Evolutionary conservation across 306 rosid species (phyloP).

Genomic region (Cotoneaster glaucophyllus): DNA sequence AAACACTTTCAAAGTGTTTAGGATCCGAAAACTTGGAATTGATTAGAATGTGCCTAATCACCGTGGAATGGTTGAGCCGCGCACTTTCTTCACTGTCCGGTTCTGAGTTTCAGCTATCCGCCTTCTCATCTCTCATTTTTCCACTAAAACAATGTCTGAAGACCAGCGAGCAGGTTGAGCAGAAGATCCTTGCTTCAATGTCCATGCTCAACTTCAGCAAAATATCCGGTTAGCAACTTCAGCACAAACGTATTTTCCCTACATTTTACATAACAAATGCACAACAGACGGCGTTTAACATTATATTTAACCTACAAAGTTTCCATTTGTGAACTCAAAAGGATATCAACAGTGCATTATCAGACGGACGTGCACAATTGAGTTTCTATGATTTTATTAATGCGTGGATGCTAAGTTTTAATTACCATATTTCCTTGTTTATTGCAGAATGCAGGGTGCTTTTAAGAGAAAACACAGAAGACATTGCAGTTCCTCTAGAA

Average conservation of each 20-base stretch:
- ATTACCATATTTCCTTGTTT: neutral
- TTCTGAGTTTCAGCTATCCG: conserved; percentile 46
- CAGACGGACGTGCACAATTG: neutral
- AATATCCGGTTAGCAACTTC: conserved; percentile 51
- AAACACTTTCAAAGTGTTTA: conserved; percentile 44
- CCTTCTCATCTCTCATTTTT: conserved; percentile 44
- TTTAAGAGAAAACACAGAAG: conserved; percentile 52
- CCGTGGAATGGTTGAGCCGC: conserved; percentile 67
- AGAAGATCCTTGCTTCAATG: conserved; percentile 59
- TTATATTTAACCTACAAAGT: no score
- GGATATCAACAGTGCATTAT: neutral
- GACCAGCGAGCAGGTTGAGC: conserved; percentile 40
- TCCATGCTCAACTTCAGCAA: conserved; percentile 70
- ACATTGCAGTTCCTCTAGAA: conserved; percentile 44
- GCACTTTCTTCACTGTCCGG: conserved; percentile 31
- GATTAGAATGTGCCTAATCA: conserved; percentile 43
- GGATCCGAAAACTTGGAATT: conserved; percentile 42
- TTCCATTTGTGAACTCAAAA: no score
- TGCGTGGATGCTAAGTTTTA: neutral
- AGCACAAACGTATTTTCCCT: neutral
- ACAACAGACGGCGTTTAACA: neutral
- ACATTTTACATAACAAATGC: neutral
- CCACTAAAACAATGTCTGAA: conserved; percentile 41
- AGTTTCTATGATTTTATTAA: neutral
- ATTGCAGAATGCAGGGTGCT: conserved; percentile 55